Conservation (phyloP, 1,284 basidiomycete genomes). For the Filobasidium uniguttulatum region DNA sequence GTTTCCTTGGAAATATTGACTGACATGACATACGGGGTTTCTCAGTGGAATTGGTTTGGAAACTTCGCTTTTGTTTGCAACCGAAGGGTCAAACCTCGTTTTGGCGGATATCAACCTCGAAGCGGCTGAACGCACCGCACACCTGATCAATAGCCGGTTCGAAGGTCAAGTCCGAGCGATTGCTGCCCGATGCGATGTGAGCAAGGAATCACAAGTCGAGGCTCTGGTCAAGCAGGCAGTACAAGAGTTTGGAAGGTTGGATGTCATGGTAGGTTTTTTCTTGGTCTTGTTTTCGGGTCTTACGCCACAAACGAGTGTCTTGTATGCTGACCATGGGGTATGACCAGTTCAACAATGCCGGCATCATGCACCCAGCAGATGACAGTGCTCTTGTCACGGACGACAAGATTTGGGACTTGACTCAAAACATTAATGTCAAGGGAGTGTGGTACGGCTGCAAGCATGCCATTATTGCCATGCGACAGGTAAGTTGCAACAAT, state of each 20-base stretch:
- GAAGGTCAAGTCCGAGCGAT: slow-evolving; percentile 53
- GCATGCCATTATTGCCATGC: slow-evolving; percentile 90
- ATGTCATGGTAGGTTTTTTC: slow-evolving; percentile 64
- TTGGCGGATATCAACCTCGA: slow-evolving; percentile 73
- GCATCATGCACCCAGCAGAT: slow-evolving; percentile 91
- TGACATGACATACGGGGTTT: neutral
- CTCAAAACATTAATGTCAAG: slow-evolving; percentile 89
- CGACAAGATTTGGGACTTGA: slow-evolving; percentile 88
- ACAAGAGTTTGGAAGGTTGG: slow-evolving; percentile 70
- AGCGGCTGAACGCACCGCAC: slow-evolving; percentile 57
- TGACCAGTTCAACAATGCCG: slow-evolving; percentile 83
- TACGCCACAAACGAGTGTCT: neutral
- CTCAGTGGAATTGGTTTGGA: slow-evolving; percentile 74
- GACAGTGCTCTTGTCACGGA: slow-evolving; percentile 91
- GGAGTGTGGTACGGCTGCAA: slow-evolving; percentile 99
- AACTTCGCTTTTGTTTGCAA: slow-evolving; percentile 78
- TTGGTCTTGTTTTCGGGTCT: neutral
- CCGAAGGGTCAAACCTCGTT: slow-evolving; percentile 75
- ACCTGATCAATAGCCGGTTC: slow-evolving; percentile 51
- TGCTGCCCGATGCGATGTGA: slow-evolving; percentile 68
- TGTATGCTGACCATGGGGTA: too few species aligned
- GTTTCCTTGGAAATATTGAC: neutral
- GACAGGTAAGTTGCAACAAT: slow-evolving; percentile 35
- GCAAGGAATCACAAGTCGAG: slow-evolving; percentile 74
- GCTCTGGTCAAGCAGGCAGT: slow-evolving; percentile 65